Percentiles rank a stretch among this genome's conserved stretches.
Evolutionary conservation across 768 basidiomycete genomes (phyloP).

Genomic region (Dendrothele bispora): DNA sequence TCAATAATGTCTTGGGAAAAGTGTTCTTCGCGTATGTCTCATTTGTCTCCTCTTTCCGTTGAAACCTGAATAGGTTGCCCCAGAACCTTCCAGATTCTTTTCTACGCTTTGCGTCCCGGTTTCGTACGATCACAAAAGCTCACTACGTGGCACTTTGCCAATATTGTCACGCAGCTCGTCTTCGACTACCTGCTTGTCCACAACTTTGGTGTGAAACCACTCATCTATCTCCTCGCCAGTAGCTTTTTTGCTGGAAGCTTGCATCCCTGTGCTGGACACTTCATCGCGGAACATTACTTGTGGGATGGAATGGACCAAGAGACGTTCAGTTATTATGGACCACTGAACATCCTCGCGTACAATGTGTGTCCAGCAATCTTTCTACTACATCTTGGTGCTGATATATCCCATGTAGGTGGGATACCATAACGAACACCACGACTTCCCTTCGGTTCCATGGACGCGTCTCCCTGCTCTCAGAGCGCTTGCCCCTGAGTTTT

Average conservation of each 20-base stretch:
- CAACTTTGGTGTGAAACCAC: constrained; percentile 40
- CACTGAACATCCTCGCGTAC: constrained; percentile 86
- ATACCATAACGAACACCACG: constrained; percentile 99
- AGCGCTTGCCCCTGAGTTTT: constrained; percentile 86
- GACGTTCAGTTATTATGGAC: constrained; percentile 96
- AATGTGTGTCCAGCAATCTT: constrained; percentile 60
- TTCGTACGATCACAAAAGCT: constrained; percentile 83
- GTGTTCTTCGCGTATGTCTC: constrained; percentile 89
- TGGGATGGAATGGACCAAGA: constrained; percentile 93
- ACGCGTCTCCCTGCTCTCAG: constrained; percentile 85
- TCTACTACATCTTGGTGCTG: background rate
- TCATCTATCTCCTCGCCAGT: constrained; percentile 83
- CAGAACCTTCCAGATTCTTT: constrained; percentile 96
- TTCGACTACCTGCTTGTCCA: constrained; percentile 72
- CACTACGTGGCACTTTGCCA: constrained; percentile 84
- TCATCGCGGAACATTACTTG: constrained; percentile 96
- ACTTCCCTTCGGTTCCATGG: constrained; percentile 97
- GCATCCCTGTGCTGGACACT: constrained; percentile 96
- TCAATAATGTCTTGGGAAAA: constrained; percentile 97
- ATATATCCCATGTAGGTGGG: constrained; percentile 62
- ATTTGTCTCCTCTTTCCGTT: background rate
- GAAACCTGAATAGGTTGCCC: background rate
- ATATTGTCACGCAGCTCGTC: constrained; percentile 64
- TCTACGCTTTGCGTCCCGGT: constrained; percentile 95
- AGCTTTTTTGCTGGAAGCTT: constrained; percentile 97